A percentile compares a stretch with the other conserved stretches of the same genome.
phyloP scores from a whole-genome alignment of 441 rosid species.

The Adansonia gregorii region DNA sequence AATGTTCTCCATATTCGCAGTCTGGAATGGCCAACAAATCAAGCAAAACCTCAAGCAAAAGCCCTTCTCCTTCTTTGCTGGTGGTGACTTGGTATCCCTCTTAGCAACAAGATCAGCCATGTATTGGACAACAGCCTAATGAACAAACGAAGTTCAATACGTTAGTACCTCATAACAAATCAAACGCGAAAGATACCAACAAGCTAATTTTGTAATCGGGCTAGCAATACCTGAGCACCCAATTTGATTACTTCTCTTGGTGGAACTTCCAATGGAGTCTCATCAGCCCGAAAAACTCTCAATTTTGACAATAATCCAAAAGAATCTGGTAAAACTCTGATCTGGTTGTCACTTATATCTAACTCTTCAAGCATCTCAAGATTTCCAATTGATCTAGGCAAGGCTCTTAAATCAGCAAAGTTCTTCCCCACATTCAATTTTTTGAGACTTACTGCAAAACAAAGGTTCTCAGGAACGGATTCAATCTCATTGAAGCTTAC shows the following conservation, averaged over 20 bases:
- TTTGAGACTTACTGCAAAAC: slow-evolving; percentile 51
- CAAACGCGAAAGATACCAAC: neutral
- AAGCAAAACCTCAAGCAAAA: slow-evolving; percentile 42
- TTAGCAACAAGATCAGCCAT: slow-evolving; percentile 49
- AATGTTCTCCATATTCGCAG: slow-evolving; percentile 23
- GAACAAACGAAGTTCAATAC: neutral
- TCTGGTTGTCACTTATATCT: slow-evolving; percentile 68
- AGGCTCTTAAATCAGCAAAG: slow-evolving; percentile 63
- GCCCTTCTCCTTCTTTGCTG: slow-evolving; percentile 39
- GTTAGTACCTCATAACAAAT: neutral
- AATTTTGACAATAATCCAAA: slow-evolving; percentile 53
- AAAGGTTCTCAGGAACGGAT: slow-evolving; percentile 58
- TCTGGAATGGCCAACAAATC: slow-evolving; percentile 32
- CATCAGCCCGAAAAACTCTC: slow-evolving; percentile 52
- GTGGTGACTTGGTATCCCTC: slow-evolving; percentile 31
- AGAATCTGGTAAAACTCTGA: slow-evolving; percentile 58
- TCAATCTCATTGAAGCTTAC: slow-evolving; percentile 73
- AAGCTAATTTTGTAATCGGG: slow-evolving; percentile 1
- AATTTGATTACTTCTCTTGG: slow-evolving; percentile 50
- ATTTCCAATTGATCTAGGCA: slow-evolving; percentile 65
- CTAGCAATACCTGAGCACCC: slow-evolving; percentile 62
- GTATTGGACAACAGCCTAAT: slow-evolving; percentile 62
- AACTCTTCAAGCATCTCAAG: slow-evolving; percentile 71
- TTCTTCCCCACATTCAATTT: slow-evolving; percentile 62
- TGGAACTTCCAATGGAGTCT: slow-evolving; percentile 70